A percentile compares a stretch with the other conserved stretches of the same genome.
phyloP scores from a whole-genome alignment of 1,139 yeast species.

The Waltiozyma sp. region DNA sequence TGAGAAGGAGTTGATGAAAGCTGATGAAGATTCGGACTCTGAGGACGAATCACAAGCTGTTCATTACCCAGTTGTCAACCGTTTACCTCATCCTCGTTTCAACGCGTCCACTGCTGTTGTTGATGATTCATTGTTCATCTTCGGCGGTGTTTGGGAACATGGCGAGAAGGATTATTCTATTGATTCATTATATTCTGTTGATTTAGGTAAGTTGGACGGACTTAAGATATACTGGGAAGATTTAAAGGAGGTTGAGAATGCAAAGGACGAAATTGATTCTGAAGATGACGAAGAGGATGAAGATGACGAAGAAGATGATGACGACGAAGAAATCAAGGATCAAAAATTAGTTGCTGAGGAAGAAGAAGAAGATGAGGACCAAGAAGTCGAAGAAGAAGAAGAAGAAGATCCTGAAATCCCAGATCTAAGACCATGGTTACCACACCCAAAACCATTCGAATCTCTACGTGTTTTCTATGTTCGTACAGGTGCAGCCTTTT shows the following conservation, averaged over 20 bases:
- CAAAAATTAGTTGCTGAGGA: slow-evolving; percentile 37
- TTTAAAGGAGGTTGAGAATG: slow-evolving; percentile 47
- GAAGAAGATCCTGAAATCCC: slow-evolving; percentile 66
- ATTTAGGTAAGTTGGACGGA: slow-evolving; percentile 80
- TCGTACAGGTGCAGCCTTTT: slow-evolving; percentile 76
- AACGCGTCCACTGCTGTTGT: slow-evolving; percentile 80
- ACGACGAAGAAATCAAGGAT: slow-evolving; percentile 43
- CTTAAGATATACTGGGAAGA: slow-evolving; percentile 88
- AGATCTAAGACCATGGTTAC: slow-evolving; percentile 91
- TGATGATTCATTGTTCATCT: slow-evolving; percentile 77
- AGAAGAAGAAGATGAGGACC: slow-evolving; percentile 50
- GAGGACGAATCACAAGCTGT: slow-evolving; percentile 28
- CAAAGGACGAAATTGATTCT: slow-evolving; percentile 40
- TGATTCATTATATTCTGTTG: slow-evolving; percentile 80
- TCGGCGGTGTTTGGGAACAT: slow-evolving; percentile 83
- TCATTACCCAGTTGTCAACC: slow-evolving; percentile 48
- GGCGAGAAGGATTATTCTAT: slow-evolving; percentile 79
- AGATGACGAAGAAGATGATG: slow-evolving; percentile 53
- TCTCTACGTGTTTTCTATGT: slow-evolving; percentile 70
- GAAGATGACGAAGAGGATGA: slow-evolving; percentile 57
- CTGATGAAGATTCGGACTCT: slow-evolving; percentile 24
- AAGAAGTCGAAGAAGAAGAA: slow-evolving; percentile 46
- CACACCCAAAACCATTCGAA: slow-evolving; percentile 96
- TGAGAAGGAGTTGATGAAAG: slow-evolving; percentile 28
- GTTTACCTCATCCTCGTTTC: slow-evolving; percentile 81